Evolutionary conservation across 306 rosid species (phyloP), one percentile per base, ranked within the genome.

Genomic region (Cicer arietinum): DNA sequence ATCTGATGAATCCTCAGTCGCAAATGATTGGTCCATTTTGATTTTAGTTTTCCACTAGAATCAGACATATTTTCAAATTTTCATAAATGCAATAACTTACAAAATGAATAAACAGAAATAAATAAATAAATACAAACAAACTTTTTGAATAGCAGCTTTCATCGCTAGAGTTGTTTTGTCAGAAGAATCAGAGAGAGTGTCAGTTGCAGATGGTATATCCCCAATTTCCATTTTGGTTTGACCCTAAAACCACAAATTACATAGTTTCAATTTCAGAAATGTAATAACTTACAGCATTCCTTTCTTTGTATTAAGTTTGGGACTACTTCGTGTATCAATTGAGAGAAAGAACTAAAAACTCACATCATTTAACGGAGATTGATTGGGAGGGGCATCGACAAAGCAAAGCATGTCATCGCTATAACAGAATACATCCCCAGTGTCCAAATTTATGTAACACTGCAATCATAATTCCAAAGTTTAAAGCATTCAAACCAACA

Each of bases 221-320:
- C 7, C 71, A 10, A 12, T 4, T 40, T 25, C 30, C 30, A 25
- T 25, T 2, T 25, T 25, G 30, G n/a, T 10, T 2, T 7, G 2
- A 41, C 47, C 57, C 80, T 65, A 65, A 37, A 76, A 65, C 66
- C 73, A 75, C 64, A 44, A 2, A 44, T 44, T 9, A 54, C 51
- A 65, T 16, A 20, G 30, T 18, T 40, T 40, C 45, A 52, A 20
- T 64, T 51, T 20, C 10, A 51, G 17, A 53, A 64, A 64, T 51
- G 7, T 40, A 63, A 52, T 18, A 64, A n/a, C 53, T 20, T 6
- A 22, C 30, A 18, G 39, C 17, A 52, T 25, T 25, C 30, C 0
- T 25, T 25, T 3, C 35, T 25, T 25, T 25, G 35, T 25, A 25
- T 25, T 25, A 25, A 25, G 35, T 25, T 25, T 25, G 35, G 30